phyloP scores from a whole-genome alignment of 192 early-diverging fungal species.

The Coemansia sp. region DNA sequence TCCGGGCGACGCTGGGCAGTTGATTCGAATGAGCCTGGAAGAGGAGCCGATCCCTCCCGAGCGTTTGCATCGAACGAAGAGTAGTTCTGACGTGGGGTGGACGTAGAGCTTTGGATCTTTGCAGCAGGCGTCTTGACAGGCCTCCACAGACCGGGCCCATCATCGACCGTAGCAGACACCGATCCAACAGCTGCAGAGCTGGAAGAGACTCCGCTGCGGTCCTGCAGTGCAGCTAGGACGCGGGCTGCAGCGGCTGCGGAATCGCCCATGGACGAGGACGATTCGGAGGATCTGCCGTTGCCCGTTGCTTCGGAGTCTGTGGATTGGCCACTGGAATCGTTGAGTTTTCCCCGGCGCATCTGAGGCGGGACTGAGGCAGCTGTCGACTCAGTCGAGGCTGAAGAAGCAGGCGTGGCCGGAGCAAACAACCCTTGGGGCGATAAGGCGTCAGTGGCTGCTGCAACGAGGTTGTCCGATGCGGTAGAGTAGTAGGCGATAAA shows the following conservation, averaged over 20 bases:
- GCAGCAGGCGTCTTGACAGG: conserved; percentile 8
- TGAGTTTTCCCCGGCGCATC: conserved; percentile 35
- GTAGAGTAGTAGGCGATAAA: conserved; percentile 41
- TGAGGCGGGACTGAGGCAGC: conserved; percentile 7
- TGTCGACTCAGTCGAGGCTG: conserved; percentile 15
- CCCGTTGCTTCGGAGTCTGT: conserved; percentile 46
- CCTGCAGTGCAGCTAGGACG: conserved; percentile 54
- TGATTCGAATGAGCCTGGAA: conserved; percentile 16
- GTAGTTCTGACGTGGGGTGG: conserved; percentile 27
- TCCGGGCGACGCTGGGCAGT: conserved; percentile 29
- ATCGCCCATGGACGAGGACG: conserved; percentile 47
- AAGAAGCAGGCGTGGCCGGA: conserved; percentile 9
- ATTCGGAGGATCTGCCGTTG: conserved; percentile 25
- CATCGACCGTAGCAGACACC: conserved; percentile 7
- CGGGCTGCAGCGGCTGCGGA: conserved; percentile 51
- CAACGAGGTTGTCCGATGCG: background rate
- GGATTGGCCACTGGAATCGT: conserved; percentile 32
- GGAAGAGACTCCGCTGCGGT: conserved; percentile 24
- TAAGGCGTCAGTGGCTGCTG: conserved; percentile 8
- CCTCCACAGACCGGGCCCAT: conserved; percentile 14
- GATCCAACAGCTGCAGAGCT: conserved; percentile 8
- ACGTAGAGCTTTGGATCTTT: conserved; percentile 29
- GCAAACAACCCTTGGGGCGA: conserved; percentile 18
- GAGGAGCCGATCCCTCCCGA: conserved; percentile 39
- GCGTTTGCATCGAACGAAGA: conserved; percentile 13